Evolutionary conservation across 345 rosid species (phyloP), one percentile per base, ranked within the genome.

Genomic region (Syzygium aromaticum): DNA sequence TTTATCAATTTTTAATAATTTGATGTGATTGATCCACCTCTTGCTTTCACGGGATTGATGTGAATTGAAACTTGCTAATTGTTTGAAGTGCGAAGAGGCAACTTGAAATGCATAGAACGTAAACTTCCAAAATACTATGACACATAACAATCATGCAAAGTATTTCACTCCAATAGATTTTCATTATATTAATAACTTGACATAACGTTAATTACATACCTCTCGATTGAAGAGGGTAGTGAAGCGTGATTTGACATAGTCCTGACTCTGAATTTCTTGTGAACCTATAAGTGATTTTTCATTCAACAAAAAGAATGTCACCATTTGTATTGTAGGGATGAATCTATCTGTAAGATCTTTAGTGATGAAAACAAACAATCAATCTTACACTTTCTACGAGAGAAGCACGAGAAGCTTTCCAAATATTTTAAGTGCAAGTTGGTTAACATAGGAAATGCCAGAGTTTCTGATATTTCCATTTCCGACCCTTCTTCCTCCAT

Each of bases 361-460:
- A 67, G 78, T 67, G 21, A 30, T 30, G 22, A 61, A 61, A 61
- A 61, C 8, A 61, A n/a, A n/a, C 13, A 28, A 61, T 13, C 3
- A n/a, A 3, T n/a, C 73, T 61, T 61, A n/a, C 73, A 61, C 8
- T 61, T 61, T n/a, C 4, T 7, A 16, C 33, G 3, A 61, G 38
- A 61, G 73, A 61, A 61, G 73, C 19, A 61, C 7, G 19, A n/a
- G 17, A 61, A 6, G 33, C 33, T 61, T 61, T n/a, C 33, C 73
- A 61, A 61, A 4, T 6, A 0, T 0, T n/a, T 0, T 61, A 61
- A 61, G 73, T 13, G 3, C 6, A 61, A 61, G n/a, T n/a, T 28
- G 9, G 73, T 61, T n/a, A 59, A 27, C 67, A 27, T 27, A 27
- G 67, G 67, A 0, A 59, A 59, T 59, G 67, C 30, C 16, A 59